phyloP scores from a whole-genome alignment of 495 filamentous ascomycete genomes.

The Hypoxylon trugodes region DNA sequence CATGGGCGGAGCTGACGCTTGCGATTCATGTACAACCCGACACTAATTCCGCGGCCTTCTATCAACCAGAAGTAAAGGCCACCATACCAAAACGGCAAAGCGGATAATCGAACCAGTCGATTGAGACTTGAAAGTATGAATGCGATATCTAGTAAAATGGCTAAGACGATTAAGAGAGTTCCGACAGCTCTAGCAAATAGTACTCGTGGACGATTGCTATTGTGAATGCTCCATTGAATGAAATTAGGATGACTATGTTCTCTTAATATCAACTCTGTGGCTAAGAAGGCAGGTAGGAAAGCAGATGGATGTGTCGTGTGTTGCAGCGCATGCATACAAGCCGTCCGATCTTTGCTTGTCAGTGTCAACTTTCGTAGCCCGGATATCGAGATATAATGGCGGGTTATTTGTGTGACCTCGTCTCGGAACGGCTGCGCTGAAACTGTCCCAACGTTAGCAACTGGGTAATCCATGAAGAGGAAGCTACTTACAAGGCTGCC shows the following conservation, averaged over 20 bases:
- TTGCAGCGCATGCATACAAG: slow-evolving; percentile 67
- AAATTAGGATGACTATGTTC: slow-evolving; percentile 73
- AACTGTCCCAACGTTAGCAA: slow-evolving; percentile 53
- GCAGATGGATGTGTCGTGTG: slow-evolving; percentile 77
- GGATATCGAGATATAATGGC: slow-evolving; percentile 68
- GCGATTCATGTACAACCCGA: slow-evolving; percentile 65
- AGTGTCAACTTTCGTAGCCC: slow-evolving; percentile 69
- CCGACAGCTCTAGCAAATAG: slow-evolving; percentile 66
- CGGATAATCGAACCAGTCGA: slow-evolving; percentile 63
- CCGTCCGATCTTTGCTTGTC: slow-evolving; percentile 64
- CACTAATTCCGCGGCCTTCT: slow-evolving; percentile 66
- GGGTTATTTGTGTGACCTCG: slow-evolving; percentile 68
- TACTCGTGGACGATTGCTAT: slow-evolving; percentile 67
- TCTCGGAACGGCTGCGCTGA: slow-evolving; percentile 74
- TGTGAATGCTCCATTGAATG: slow-evolving; percentile 71
- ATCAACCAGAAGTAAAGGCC: slow-evolving; percentile 68
- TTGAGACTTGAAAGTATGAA: slow-evolving; percentile 64
- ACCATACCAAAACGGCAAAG: slow-evolving; percentile 65
- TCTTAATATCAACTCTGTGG: slow-evolving; percentile 67
- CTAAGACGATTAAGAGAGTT: slow-evolving; percentile 56
- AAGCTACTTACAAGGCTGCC: slow-evolving; percentile 47
- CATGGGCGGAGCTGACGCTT: slow-evolving; percentile 72
- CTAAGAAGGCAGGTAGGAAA: slow-evolving; percentile 61
- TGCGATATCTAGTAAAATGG: slow-evolving; percentile 60
- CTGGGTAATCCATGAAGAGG: not conserved